A percentile compares a stretch with the other conserved stretches of the same genome.
Conservation (phyloP, 2,329 filamentous ascomycete genomes). For the Hypoxylon sp. region DNA sequence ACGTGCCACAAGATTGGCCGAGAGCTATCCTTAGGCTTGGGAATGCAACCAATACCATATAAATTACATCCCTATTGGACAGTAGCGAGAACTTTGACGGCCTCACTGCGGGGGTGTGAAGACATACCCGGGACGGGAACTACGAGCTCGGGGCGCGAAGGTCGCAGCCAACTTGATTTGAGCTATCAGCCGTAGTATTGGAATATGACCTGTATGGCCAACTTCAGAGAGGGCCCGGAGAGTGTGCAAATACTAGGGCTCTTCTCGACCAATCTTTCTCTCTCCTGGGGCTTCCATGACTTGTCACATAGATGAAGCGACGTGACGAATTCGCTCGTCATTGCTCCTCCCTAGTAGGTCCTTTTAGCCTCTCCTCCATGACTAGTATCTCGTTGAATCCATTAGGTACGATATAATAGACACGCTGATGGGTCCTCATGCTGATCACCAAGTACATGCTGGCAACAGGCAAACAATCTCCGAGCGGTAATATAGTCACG, state of each 20-base stretch:
- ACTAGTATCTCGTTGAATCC: background rate
- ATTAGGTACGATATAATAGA: background rate
- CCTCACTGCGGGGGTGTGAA: conserved; percentile 25
- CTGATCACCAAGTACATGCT: conserved; percentile 1
- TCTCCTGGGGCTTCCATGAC: background rate
- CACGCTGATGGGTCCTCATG: background rate
- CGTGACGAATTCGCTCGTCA: background rate
- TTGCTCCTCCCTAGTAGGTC: background rate
- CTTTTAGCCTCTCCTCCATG: background rate
- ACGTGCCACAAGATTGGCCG: conserved; percentile 30
- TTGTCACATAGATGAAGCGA: conserved; percentile 2
- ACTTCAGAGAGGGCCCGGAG: background rate
- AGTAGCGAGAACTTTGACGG: conserved; percentile 20
- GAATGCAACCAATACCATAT: conserved; percentile 31
- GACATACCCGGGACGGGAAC: background rate
- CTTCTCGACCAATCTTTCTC: background rate
- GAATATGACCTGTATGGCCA: conserved; percentile 7
- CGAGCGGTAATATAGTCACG: background rate
- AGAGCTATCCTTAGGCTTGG: conserved; percentile 13
- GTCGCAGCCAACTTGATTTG: background rate
- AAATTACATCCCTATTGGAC: conserved; percentile 18
- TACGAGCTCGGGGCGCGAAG: conserved; percentile 8
- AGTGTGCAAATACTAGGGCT: background rate
- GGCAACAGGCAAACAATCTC: background rate
- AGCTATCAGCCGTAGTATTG: conserved; percentile 2